phyloP scores from a whole-genome alignment of 2,329 filamentous ascomycete species.

The Lachnellula arida region DNA sequence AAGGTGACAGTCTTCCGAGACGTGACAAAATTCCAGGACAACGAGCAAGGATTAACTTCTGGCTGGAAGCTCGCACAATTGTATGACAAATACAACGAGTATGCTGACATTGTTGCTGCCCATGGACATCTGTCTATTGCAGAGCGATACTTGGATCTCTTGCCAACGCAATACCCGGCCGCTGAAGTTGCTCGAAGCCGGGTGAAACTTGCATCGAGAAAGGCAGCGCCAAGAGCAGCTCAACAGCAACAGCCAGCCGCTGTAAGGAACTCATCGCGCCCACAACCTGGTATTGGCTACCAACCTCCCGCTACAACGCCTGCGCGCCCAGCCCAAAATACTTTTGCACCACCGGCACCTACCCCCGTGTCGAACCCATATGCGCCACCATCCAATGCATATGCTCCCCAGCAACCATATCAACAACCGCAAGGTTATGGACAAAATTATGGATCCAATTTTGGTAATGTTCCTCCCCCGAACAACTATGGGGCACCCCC shows the following conservation, averaged over 20 bases:
- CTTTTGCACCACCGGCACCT: slow-evolving; percentile 32
- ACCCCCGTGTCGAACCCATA: slow-evolving; percentile 44
- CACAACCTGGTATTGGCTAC: slow-evolving; percentile 41
- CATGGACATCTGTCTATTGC: slow-evolving; percentile 84
- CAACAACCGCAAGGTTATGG: slow-evolving; percentile 37
- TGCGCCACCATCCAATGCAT: slow-evolving; percentile 37
- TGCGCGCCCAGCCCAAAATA: slow-evolving; percentile 32
- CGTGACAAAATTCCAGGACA: slow-evolving; percentile 85
- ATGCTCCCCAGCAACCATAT: slow-evolving; percentile 38
- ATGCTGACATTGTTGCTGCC: slow-evolving; percentile 88
- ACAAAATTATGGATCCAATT: slow-evolving; percentile 31
- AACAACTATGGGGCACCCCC: slow-evolving; percentile 31
- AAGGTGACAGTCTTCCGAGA: slow-evolving; percentile 97
- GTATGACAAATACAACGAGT: slow-evolving; percentile 95
- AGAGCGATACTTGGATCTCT: slow-evolving; percentile 84
- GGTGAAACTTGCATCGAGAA: slow-evolving; percentile 77
- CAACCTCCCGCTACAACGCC: slow-evolving; percentile 37
- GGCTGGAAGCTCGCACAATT: slow-evolving; percentile 86
- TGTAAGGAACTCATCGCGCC: slow-evolving; percentile 39
- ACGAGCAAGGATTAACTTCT: slow-evolving; percentile 62
- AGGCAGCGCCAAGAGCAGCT: slow-evolving; percentile 39
- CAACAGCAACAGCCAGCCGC: slow-evolving; percentile 32
- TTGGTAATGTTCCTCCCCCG: slow-evolving; percentile 31
- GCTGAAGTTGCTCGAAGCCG: slow-evolving; percentile 83
- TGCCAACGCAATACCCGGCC: slow-evolving; percentile 77